These are phyloP conservation scores for Asterella californica DNA, from an alignment of 225 moss, liverwort and hornwort genomes.

Conservation along the genomic window DNA sequence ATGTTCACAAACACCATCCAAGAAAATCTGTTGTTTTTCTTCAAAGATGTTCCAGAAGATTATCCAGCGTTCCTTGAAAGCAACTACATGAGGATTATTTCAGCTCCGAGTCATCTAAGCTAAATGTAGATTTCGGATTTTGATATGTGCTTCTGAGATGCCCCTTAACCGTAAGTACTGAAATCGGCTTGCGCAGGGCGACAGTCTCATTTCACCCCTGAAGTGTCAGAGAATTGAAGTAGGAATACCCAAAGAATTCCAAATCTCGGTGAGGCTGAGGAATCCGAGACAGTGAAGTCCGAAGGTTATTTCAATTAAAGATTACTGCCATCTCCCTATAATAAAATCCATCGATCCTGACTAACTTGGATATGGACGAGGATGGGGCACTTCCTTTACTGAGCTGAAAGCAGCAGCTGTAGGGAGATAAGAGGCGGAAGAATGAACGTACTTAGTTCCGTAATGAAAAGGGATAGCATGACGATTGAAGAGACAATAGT, in stretches of 20 bases:
- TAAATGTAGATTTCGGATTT: background rate
- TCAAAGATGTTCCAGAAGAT: background rate
- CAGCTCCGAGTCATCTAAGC: background rate
- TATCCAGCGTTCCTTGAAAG: background rate
- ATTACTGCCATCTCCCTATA: background rate
- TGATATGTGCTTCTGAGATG: background rate
- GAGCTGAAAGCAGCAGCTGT: background rate
- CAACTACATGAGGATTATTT: background rate
- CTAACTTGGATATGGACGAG: background rate
- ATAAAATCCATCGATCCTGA: background rate
- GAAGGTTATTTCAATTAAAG: background rate
- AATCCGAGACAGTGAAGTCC: background rate
- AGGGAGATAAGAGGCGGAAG: background rate
- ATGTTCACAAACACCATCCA: background rate
- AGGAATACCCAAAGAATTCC: background rate
- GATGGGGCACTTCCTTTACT: background rate
- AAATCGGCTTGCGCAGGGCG: background rate
- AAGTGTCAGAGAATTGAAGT: no score
- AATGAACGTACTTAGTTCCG: constrained; percentile 72
- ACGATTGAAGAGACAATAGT: constrained; percentile 68
- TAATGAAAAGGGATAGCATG: constrained; percentile 84
- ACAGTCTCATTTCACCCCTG: background rate
- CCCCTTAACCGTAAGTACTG: background rate
- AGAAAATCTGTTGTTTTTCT: background rate
- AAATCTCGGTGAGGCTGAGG: background rate